Conservation (phyloP, 208 protist species). For the Trypanosoma avium region DNA sequence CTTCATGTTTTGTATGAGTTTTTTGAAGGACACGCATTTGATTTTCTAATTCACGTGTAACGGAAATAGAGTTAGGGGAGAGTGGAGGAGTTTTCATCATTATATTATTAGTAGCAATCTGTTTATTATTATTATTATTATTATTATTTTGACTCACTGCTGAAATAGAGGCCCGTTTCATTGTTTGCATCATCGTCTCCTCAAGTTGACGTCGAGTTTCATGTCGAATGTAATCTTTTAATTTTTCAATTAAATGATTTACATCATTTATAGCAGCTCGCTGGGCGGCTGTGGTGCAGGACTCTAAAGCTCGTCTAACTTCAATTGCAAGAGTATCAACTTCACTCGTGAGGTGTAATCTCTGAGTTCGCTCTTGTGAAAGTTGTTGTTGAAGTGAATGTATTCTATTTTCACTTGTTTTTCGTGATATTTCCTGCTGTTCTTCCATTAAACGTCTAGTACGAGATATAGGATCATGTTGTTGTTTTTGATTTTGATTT, state of each 20-base stretch:
- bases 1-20: conserved; percentile 5
- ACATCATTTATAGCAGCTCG: conserved; percentile 38
- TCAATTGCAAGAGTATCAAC: conserved; percentile 60
- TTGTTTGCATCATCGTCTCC: conserved; percentile 4
- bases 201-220: conserved; percentile 17
- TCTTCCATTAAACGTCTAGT: conserved; percentile 29
- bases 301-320: conserved; percentile 43
- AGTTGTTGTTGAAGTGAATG: conserved; percentile 36
- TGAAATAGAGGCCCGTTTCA: too few relatives aligned
- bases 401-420: conserved; percentile 29
- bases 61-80: not conserved
- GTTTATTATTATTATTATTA: not conserved
- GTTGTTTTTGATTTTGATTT: too few relatives aligned
- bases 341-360: conserved; percentile 40
- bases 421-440: conserved; percentile 32
- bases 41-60: not conserved
- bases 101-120: not conserved
- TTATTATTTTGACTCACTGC: not conserved
- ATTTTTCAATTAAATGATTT: conserved; percentile 49
- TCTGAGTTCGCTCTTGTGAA: conserved; percentile 37
- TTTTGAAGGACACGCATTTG: conserved; percentile 1
- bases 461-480: conserved; percentile 18
- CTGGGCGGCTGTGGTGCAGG: conserved; percentile 19
- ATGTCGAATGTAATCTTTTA: conserved; percentile 41
- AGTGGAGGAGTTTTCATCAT: not conserved